Evolutionary conservation across 495 filamentous ascomycete genomes (phyloP).

Genomic region (Cladorrhinum samala): DNA sequence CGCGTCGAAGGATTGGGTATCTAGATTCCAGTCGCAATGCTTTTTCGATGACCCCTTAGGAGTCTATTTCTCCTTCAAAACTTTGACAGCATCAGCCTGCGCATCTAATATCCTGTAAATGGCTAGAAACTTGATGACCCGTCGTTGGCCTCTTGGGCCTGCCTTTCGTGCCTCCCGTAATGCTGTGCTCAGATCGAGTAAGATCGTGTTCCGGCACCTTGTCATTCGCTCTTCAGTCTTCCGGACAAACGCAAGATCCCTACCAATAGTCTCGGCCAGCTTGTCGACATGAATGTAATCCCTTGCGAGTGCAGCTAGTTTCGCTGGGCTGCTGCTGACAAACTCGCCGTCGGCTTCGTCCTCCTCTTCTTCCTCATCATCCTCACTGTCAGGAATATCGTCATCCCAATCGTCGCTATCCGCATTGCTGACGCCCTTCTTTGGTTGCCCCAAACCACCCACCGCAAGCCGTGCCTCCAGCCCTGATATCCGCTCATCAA

Average conservation of each 20-base stretch:
- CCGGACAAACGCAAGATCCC: conserved; percentile 36
- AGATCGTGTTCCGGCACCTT: conserved; percentile 60
- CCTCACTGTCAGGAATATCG: conserved; percentile 17
- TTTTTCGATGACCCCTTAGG: neutral
- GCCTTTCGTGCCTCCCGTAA: conserved; percentile 62
- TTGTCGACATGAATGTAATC: conserved; percentile 36
- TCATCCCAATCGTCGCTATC: conserved; percentile 32
- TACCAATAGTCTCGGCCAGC: conserved; percentile 38
- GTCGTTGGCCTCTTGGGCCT: conserved; percentile 46
- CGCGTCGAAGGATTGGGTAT: conserved; percentile 26
- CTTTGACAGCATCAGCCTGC: conserved; percentile 65
- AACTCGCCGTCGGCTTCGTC: conserved; percentile 18
- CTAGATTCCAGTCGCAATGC: conserved; percentile 11
- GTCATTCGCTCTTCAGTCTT: conserved; percentile 51
- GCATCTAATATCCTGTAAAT: conserved; percentile 77
- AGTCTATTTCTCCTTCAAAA: conserved; percentile 47
- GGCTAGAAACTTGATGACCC: conserved; percentile 62
- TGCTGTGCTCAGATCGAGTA: conserved; percentile 76
- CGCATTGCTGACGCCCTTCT: conserved; percentile 27
- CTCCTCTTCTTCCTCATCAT: conserved; percentile 20
- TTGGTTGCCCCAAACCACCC: conserved; percentile 25
- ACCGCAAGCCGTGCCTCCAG: conserved; percentile 62
- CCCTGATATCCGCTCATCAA: conserved; percentile 63
- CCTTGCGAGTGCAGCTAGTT: conserved; percentile 38
- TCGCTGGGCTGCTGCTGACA: conserved; percentile 36